These are phyloP conservation scores for Gossypium sturtianum DNA, from an alignment of 345 rosid genomes.

Conservation along the genomic window DNA sequence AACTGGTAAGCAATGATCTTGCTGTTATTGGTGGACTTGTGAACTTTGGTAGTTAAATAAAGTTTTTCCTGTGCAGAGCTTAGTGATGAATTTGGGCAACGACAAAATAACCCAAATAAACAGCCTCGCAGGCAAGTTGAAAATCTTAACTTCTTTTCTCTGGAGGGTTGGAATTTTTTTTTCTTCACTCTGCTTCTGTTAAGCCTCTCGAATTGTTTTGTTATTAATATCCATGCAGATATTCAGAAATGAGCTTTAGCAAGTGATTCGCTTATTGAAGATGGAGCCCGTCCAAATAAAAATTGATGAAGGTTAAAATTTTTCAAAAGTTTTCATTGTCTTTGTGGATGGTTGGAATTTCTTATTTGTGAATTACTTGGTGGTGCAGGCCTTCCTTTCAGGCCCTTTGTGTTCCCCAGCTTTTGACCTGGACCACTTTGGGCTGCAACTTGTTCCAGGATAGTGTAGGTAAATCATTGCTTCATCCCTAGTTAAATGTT, in stretches of 20 bases:
- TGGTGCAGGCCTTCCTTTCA: constrained; percentile 41
- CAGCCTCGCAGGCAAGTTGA: constrained; percentile 54
- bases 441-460: constrained; percentile 43
- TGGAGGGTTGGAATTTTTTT: background rate
- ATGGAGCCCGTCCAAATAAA: constrained; percentile 30
- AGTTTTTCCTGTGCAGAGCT: constrained; percentile 30
- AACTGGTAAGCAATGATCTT: constrained; percentile 40
- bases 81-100: constrained; percentile 52
- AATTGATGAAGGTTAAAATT: constrained; percentile 37
- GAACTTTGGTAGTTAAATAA: constrained; percentile 4
- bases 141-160: background rate
- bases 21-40: background rate
- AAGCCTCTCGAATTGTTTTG: background rate
- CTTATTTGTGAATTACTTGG: constrained; percentile 28
- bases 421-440: constrained; percentile 51
- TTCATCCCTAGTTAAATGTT: background rate
- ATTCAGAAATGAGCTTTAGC: constrained; percentile 74
- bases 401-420: constrained; percentile 63
- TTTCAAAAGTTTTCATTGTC: background rate
- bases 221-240: constrained; percentile 35
- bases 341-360: constrained; percentile 15
- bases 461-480: constrained; percentile 41
- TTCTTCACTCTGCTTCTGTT: background rate
- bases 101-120: constrained; percentile 36
- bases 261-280: constrained; percentile 42